Evolutionary conservation across 2,329 filamentous ascomycete genomes (phyloP).

Genomic region (Kalmusia sp.): DNA sequence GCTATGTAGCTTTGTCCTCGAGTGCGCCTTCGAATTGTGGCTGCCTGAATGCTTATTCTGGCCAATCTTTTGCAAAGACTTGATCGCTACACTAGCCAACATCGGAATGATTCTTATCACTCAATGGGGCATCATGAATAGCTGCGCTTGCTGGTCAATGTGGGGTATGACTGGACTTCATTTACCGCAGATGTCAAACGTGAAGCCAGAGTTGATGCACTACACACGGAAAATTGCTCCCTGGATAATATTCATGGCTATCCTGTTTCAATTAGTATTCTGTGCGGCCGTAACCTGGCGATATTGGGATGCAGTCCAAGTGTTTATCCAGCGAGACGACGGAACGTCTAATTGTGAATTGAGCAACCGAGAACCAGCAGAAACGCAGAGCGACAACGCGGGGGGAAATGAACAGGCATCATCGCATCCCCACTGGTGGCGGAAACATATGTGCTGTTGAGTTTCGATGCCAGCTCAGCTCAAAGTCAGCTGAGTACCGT

Average conservation of each 20-base stretch:
- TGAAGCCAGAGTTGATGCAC: constrained; percentile 22
- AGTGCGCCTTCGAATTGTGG: constrained; percentile 19
- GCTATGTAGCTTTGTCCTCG: constrained; percentile 18
- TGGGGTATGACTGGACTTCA: constrained; percentile 21
- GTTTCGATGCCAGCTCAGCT: too few species aligned
- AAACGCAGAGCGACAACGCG: not conserved
- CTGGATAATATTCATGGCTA: constrained; percentile 20
- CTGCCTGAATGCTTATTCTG: constrained; percentile 15
- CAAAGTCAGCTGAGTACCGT: too few species aligned
- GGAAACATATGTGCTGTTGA: too few species aligned
- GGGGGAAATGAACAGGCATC: too few species aligned
- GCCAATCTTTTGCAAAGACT: constrained; percentile 25
- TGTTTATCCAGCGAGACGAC: constrained; percentile 27
- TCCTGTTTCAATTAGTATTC: constrained; percentile 24
- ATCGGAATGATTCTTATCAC: constrained; percentile 19
- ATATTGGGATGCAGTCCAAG: constrained; percentile 26
- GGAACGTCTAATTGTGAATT: constrained; percentile 17
- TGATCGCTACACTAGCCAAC: constrained; percentile 16
- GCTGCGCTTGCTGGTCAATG: constrained; percentile 24
- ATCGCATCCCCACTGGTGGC: too few species aligned
- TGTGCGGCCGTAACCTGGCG: constrained; percentile 20
- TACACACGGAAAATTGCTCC: constrained; percentile 19
- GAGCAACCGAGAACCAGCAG: not conserved
- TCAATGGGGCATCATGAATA: constrained; percentile 28
- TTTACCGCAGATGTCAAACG: constrained; percentile 21